Evolutionary conservation across 345 rosid species (phyloP), one percentile per base, ranked within the genome.

Genomic region (Hirschfeldia incana): DNA sequence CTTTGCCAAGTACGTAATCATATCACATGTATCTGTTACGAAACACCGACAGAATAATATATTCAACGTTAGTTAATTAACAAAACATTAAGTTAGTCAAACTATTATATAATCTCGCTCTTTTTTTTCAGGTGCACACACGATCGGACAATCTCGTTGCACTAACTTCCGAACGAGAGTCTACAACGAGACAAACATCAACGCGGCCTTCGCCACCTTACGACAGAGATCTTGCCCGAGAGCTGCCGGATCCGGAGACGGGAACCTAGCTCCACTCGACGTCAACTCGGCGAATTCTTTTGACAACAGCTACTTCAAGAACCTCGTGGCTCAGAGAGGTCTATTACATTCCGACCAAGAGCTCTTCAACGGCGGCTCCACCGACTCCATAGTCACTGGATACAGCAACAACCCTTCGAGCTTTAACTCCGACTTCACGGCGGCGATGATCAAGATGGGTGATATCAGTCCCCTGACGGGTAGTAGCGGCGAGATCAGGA

Each of bases 391-490:
- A 8, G 97, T 92, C 26, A 61, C 67, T n/a, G 76, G 83, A 5
- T 92, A 91, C 55, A 83, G 88, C 78, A 86, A 67, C 76, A 85
- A 13, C 49, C 89, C 90, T 1, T 64, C 63, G 51, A 76, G 84
- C 69, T 94, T 94, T 82, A 81, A 0, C 27, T 87, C 89, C 0
- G 98, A 92, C 72, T 94, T 90, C 32, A 81, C 63, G 1, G 67
- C 89, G 49, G 93, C 89, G 59, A 91, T 94, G 97, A 89, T 92
- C 73, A 92, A 86, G 79, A 91, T 94, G 97, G 95, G 89, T 59
- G 89, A 84, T 64, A 91, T 90, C 36, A 89, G 85, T 7, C 96
- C 96, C 3, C 89, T 92, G 72, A 92, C 95, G 0, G 94, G 97
- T 49, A 83, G 88, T 34, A 77, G 36, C 0, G 98, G 98, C 13